Evolutionary conservation across 257 asterid species (phyloP).

Genomic region (Thymus quinquecostatus): DNA sequence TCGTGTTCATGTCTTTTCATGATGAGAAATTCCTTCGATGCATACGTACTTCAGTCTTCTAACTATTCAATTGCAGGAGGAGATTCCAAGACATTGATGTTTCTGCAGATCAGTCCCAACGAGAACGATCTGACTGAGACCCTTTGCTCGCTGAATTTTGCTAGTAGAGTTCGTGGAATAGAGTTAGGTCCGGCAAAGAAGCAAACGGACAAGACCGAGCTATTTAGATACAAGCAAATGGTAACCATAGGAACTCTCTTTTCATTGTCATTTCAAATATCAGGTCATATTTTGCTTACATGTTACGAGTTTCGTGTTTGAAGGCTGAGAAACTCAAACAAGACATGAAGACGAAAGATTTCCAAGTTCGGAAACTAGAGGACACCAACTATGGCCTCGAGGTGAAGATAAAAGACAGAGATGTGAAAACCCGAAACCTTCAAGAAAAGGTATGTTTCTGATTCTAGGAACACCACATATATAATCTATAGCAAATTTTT

Average conservation of each 20-base stretch:
- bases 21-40: not conserved
- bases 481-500: not conserved
- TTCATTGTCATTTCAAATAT: constrained; percentile 8
- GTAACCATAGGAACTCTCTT: constrained; percentile 40
- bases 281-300: not conserved
- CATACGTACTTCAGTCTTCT: not conserved
- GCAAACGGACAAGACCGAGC: constrained; percentile 83
- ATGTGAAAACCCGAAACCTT: constrained; percentile 64
- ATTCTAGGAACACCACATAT: not conserved
- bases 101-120: constrained; percentile 96
- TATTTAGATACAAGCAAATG: constrained; percentile 81
- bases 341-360: constrained; percentile 79
- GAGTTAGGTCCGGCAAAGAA: constrained; percentile 96
- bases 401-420: constrained; percentile 78
- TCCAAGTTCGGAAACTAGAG: constrained; percentile 81
- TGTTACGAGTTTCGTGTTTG: constrained; percentile 21
- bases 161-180: constrained; percentile 93
- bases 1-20: not conserved
- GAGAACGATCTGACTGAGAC: constrained; percentile 85
- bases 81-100: constrained; percentile 93
- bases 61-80: constrained; percentile 60
- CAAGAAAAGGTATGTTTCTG: constrained; percentile 80
- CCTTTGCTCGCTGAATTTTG: constrained; percentile 92
- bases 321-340: constrained; percentile 82
- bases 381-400: constrained; percentile 83